A percentile compares a stretch with the other conserved stretches of the same genome.
Evolutionary conservation across 1,284 basidiomycete genomes (phyloP).

Genomic region (Stygiomarasmius scandens): DNA sequence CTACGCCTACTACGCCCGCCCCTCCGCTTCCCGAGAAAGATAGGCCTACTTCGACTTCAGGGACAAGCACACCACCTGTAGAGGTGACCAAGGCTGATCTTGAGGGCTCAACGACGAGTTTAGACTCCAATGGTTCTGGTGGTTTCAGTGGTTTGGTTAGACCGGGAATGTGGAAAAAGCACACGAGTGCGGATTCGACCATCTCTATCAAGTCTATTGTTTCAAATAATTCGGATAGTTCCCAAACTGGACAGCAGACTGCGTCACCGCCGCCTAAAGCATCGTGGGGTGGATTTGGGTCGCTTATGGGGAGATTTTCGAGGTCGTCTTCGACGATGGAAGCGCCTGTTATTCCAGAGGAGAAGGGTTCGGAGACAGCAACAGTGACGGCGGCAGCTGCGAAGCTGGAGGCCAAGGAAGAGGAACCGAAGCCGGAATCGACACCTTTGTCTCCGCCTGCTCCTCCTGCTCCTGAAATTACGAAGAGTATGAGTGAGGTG

Average conservation of each 20-base stretch:
- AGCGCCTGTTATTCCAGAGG: neutral
- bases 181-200: conserved; percentile 4
- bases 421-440: neutral
- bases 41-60: neutral
- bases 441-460: neutral
- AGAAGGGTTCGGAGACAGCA: too few relatives aligned
- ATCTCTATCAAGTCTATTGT: neutral
- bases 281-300: neutral
- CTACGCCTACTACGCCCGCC: conserved; percentile 23
- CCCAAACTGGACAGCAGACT: neutral
- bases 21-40: conserved; percentile 5
- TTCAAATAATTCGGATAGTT: neutral
- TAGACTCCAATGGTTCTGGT: neutral
- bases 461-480: neutral
- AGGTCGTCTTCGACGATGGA: neutral
- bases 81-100: conserved; percentile 14
- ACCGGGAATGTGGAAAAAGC: conserved; percentile 8
- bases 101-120: conserved; percentile 4
- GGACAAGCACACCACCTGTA: conserved; percentile 10
- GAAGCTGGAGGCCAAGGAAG: too few relatives aligned
- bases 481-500: too few relatives aligned
- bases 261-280: neutral
- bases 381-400: too few relatives aligned
- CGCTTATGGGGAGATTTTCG: neutral
- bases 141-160: neutral